Evolutionary conservation across 768 basidiomycete genomes (phyloP).

Genomic region (Amanita thiersii): DNA sequence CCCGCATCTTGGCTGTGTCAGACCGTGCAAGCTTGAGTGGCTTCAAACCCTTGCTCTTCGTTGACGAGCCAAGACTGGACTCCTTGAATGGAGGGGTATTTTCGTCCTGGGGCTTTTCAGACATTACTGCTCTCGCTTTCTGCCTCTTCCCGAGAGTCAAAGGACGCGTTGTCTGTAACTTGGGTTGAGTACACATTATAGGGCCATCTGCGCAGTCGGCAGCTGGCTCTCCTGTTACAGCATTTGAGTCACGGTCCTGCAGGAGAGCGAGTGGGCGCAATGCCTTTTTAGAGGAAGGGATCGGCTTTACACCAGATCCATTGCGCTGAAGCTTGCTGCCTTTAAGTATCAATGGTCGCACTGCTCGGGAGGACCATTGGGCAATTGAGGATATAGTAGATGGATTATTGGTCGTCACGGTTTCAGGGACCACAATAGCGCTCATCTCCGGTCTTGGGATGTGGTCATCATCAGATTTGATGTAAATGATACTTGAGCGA

Average conservation of each 20-base stretch:
- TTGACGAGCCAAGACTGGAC: constrained; percentile 12
- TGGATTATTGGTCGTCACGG: constrained; percentile 14
- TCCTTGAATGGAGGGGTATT: constrained; percentile 27
- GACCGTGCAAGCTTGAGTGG: constrained; percentile 52
- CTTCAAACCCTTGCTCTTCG: constrained; percentile 43
- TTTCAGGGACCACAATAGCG: constrained; percentile 10
- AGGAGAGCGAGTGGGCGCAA: constrained; percentile 58
- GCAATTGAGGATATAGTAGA: constrained; percentile 30
- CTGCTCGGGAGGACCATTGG: constrained; percentile 41
- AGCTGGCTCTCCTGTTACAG: constrained; percentile 15
- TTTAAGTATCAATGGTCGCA: constrained; percentile 48
- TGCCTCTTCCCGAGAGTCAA: constrained; percentile 52
- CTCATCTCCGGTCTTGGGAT: constrained; percentile 16
- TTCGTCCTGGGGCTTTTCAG: constrained; percentile 22
- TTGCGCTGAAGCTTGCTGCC: constrained; percentile 39
- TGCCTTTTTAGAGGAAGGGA: constrained; percentile 26
- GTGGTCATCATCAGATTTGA: constrained; percentile 41
- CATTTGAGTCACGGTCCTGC: constrained; percentile 45
- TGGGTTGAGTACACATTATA: background rate
- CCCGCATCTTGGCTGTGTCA: constrained; percentile 57
- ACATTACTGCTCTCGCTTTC: constrained; percentile 20
- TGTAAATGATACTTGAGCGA: constrained; percentile 59
- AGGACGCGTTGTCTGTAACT: constrained; percentile 34
- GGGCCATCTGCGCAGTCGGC: constrained; percentile 2
- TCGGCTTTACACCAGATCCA: constrained; percentile 17